phyloP scores from a whole-genome alignment of 2,329 filamentous ascomycete genomes.

The Paracorniculantispora psalliotae region DNA sequence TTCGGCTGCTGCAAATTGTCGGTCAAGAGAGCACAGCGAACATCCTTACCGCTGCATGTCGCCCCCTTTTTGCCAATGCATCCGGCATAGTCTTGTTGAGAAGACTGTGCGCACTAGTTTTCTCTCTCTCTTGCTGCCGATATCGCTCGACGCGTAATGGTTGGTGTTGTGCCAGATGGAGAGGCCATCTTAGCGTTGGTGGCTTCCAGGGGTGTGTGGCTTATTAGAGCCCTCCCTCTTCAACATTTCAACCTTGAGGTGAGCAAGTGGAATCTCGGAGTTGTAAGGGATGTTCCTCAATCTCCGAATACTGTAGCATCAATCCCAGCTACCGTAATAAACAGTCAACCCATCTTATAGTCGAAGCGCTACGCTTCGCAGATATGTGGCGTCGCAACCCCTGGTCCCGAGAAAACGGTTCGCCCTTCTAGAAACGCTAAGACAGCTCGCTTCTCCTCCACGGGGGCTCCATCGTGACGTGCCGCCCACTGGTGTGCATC shows the following conservation, averaged over 20 bases:
- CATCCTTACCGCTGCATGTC: background rate
- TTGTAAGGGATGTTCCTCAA: no score
- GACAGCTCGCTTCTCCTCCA: background rate
- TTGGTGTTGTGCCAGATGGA: background rate
- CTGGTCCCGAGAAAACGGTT: conserved; percentile 7
- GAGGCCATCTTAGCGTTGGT: background rate
- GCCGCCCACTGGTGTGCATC: conserved; percentile 7
- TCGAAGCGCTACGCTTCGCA: background rate
- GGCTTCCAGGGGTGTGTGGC: background rate
- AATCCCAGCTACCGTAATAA: background rate
- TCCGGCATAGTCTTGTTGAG: background rate
- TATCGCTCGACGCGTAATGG: background rate
- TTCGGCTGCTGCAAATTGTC: background rate
- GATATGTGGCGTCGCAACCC: conserved; percentile 5
- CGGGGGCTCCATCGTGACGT: conserved; percentile 8
- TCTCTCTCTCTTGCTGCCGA: background rate
- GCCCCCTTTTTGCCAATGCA: background rate
- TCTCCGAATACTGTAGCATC: background rate
- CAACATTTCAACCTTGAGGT: background rate
- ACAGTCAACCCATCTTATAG: background rate
- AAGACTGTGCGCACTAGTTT: background rate
- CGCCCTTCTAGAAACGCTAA: conserved; percentile 6
- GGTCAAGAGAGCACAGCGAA: background rate
- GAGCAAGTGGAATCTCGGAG: no score
- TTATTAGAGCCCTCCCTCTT: background rate